Base-by-base conservation (phyloP, 495 filamentous ascomycete genomes). In the Patellaria atrata region DNA sequence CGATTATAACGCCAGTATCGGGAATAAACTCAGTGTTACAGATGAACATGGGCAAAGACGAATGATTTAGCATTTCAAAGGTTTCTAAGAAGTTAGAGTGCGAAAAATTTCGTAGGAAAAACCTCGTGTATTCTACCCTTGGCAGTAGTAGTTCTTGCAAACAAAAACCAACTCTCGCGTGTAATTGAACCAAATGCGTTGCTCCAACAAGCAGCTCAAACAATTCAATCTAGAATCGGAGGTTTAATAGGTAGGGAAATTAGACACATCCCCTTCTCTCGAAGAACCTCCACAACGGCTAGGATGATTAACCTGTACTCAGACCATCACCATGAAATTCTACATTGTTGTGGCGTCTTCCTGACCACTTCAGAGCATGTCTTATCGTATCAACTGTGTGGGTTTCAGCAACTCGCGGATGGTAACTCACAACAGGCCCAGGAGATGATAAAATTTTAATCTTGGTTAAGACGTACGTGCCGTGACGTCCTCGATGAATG, bases 401-500 rank as follows among this genome's bases (percentile, higher is more conserved):
- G 64, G 3, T 48, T 59, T 23, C 62, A 69, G 44, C 44, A 53
- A 15, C 52, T 69, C 1, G 50, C 57, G 1, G 58, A 65, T 40
- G 42, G 36, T 1, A 48, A 54, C 15, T 17, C 60, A 12, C 31
- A 47, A 8, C 53, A 57, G 33, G 67, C 66, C 0, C 27, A 14
- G 3, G 33, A 43, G n/a, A 63, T 71, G 53, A 52, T 61, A 21
- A 45, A 38, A 11, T 52, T 66, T 4, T 63, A 73, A 35, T 31
- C 30, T 3, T 70, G 67, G 67, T 25, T 73, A 52, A 56, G 10
- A 12, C 35, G 0, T 39, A 41, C 11, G 62, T 54, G 16, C 24
- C 60, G 68, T 5, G 70, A 74, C 47, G 50, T 74, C 1, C 48
- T 74, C 2, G 70, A 74, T 42, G 70, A 74, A 35, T 67, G 58